These are phyloP conservation scores for Plasmodium vinckei DNA, from an alignment of 169 alveolate species.

Conservation along the genomic window DNA sequence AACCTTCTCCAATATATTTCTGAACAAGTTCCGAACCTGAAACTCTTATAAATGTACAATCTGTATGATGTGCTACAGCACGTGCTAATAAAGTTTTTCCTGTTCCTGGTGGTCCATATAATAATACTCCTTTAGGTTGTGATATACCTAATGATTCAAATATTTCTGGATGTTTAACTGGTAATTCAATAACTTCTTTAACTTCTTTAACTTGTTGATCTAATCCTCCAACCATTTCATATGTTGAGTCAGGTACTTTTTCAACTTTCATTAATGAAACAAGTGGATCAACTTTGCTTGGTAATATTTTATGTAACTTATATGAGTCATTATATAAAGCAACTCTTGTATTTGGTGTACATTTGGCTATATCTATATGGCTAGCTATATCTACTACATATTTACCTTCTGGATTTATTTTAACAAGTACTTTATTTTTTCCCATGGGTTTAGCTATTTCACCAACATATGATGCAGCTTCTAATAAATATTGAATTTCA, in stretches of 20 bases:
- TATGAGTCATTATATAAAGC: slow-evolving; percentile 93
- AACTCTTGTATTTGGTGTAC: slow-evolving; percentile 95
- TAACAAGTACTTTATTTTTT: slow-evolving; percentile 96
- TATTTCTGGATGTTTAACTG: slow-evolving; percentile 99
- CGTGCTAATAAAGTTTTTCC: slow-evolving; percentile 99
- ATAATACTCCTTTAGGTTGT: slow-evolving; percentile 95
- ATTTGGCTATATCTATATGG: slow-evolving; percentile 93
- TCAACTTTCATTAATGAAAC: slow-evolving; percentile 99
- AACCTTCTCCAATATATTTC: slow-evolving; percentile 99
- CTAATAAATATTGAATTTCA: slow-evolving; percentile 93
- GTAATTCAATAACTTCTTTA: slow-evolving; percentile 99
- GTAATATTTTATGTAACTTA: slow-evolving; percentile 95
- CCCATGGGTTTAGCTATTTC: slow-evolving; percentile 99
- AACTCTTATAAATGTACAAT: slow-evolving; percentile 98
- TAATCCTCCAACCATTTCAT: slow-evolving; percentile 99
- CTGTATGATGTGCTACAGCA: slow-evolving; percentile 99
- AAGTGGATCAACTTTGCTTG: slow-evolving; percentile 98
- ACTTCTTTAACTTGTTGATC: slow-evolving; percentile 98
- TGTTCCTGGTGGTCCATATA: slow-evolving; percentile 91
- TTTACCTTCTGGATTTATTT: slow-evolving; percentile 98
- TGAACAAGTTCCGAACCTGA: slow-evolving; percentile 99
- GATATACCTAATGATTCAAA: slow-evolving; percentile 98
- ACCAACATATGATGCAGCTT: slow-evolving; percentile 98
- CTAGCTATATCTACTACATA: slow-evolving; percentile 95
- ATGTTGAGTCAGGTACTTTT: slow-evolving; percentile 99